phyloP scores from a whole-genome alignment of 441 rosid species.

The Bruguiera hainesii region DNA sequence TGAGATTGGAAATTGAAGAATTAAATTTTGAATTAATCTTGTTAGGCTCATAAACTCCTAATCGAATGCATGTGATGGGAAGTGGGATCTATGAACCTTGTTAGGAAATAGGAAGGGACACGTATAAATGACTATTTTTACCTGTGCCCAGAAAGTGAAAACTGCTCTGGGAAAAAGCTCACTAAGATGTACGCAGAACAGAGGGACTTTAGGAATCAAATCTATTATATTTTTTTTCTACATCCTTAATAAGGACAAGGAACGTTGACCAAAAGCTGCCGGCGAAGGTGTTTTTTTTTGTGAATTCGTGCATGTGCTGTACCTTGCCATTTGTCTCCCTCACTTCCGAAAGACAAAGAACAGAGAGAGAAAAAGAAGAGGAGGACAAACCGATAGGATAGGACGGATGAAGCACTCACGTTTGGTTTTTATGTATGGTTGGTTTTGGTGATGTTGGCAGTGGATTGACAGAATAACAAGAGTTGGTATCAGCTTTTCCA shows the following conservation, averaged over 20 bases:
- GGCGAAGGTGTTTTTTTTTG: background rate
- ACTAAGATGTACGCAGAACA: background rate
- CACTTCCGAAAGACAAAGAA: background rate
- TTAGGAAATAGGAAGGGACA: background rate
- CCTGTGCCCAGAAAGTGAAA: background rate
- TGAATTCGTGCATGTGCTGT: background rate
- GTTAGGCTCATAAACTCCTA: too few relatives aligned
- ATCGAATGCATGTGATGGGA: too few relatives aligned
- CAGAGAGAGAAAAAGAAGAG: background rate
- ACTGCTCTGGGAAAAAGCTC: background rate
- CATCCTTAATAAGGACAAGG: background rate
- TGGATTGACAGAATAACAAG: slow-evolving; percentile 26
- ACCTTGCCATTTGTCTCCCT: background rate
- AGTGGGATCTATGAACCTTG: background rate
- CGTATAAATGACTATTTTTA: background rate
- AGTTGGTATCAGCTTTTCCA: slow-evolving; percentile 33
- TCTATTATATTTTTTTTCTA: background rate
- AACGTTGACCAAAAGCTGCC: too few relatives aligned
- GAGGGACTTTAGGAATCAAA: background rate
- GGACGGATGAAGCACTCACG: slow-evolving; percentile 12
- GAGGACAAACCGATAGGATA: background rate
- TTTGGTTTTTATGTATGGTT: slow-evolving; percentile 26
- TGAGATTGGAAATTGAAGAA: too few relatives aligned
- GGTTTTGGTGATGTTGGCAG: slow-evolving; percentile 18
- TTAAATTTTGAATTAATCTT: too few relatives aligned